These are phyloP conservation scores for Neolentinus lepideus DNA, from an alignment of 1,284 basidiomycete species.

Conservation along the genomic window DNA sequence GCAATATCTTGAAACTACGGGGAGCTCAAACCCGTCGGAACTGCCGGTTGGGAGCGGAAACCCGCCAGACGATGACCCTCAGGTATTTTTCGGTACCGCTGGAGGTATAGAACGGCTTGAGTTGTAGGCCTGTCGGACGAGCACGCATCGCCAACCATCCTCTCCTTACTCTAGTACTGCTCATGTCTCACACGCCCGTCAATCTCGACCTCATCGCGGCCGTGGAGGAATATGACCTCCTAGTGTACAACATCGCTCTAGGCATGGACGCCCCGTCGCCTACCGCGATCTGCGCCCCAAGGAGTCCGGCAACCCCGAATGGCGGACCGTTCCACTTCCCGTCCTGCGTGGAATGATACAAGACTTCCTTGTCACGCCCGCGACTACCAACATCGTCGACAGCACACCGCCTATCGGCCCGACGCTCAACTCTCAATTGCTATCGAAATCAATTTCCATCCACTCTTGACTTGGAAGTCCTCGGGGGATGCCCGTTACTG, in stretches of 20 bases:
- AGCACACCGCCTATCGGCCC: no score
- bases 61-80: not conserved
- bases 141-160: not conserved
- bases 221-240: not conserved
- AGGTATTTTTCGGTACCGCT: not conserved
- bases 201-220: not conserved
- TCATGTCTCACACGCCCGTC: not conserved
- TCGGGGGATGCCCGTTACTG: no score
- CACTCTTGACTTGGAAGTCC: no score
- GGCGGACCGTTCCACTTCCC: not conserved
- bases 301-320: not conserved
- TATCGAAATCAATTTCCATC: no score
- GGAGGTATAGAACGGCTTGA: not conserved
- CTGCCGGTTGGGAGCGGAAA: not conserved
- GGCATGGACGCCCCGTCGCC: not conserved
- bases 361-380: not conserved
- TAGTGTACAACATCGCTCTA: not conserved
- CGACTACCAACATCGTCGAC: no score
- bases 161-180: no score
- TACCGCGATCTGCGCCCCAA: not conserved
- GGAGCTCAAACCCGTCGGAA: not conserved
- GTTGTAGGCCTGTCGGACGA: not conserved
- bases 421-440: no score
- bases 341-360: not conserved
- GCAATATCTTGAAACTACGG: constrained; percentile 17